Evolutionary conservation across 495 filamentous ascomycete genomes (phyloP), one percentile per base, ranked within the genome.

Genomic region (Cenococcum geophilum): DNA sequence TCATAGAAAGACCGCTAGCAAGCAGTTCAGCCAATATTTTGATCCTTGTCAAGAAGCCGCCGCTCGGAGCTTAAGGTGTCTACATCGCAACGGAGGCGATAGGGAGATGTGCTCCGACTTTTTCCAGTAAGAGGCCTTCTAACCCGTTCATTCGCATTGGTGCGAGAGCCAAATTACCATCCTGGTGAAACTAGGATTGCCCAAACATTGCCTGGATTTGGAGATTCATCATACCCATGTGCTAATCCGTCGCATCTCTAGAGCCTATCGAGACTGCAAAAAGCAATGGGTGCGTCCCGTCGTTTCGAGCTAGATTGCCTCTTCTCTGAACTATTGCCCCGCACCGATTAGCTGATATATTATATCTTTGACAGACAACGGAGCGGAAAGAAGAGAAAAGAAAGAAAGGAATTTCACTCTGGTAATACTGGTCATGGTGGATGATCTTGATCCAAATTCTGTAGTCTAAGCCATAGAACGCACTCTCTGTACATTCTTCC

Each of bases 11-110:
- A 18, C 10, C 37, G 27, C 21, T 65, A 96, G 92, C 65, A 97
- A 97, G 77, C 76, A 74, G 55, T 77, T 83, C 61, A 93, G 89
- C 74, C 83, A 95, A 72, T 97, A 85, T 75, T 89, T 89, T 68
- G 92, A 97, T 69, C 92, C 92, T 14, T 97, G 92, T 71, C 91
- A 97, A 71, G 89, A 95, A 58, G 91, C 89, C n/a, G 92, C 93
- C n/a, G 74, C 83, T 50, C 79, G 83, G 61, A 96, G 90, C 73
- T 82, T 95, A 12, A 84, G 81, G 69, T 97, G 92, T 75, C 78
- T 97, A 73, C 84, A 89, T 65, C 83, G 92, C 22, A 97, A 97
- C 75, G 84, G 76, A 1, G 89, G 83, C 20, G 90, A 96, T 72
- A 81, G 84, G 56, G 80, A 86, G n/a, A 85, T 97, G 83, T 97